A percentile compares a stretch with the other conserved stretches of the same genome.
phyloP scores from a whole-genome alignment of 73 alveolate species.

The Tetrahymena elliotti region DNA sequence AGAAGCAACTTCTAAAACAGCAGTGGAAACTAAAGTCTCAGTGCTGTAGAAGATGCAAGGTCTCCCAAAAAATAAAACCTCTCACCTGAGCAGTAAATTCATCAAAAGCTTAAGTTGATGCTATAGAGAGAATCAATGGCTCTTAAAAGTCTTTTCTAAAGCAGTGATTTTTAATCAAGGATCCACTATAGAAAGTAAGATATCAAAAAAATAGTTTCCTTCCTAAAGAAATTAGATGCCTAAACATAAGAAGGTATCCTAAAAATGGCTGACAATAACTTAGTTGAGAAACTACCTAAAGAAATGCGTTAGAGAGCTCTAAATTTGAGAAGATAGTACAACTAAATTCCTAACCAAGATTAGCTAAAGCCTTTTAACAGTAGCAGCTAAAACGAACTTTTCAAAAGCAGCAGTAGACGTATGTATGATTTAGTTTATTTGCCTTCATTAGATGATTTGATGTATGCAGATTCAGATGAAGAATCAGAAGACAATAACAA shows the following conservation, averaged over 20 bases:
- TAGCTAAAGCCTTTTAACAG: not conserved
- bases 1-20: not conserved
- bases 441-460: not conserved
- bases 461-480: not conserved
- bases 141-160: not conserved
- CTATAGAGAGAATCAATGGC: not conserved
- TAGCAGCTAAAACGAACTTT: not conserved
- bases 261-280: not conserved
- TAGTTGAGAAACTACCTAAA: not conserved
- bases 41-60: not conserved
- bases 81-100: not conserved
- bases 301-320: not conserved
- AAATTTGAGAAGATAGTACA: not conserved
- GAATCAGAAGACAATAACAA: not conserved
- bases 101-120: not conserved
- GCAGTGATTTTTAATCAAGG: not conserved
- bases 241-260: not conserved
- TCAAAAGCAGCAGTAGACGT: not conserved
- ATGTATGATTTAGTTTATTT: not conserved
- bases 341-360: not conserved
- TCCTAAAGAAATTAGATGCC: not conserved
- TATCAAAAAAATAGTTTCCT: not conserved
- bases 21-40: not conserved
- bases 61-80: not conserved
- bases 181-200: not conserved